Evolutionary conservation across 2,329 filamentous ascomycete genomes (phyloP).

Genomic region (Talaromyces sp.): DNA sequence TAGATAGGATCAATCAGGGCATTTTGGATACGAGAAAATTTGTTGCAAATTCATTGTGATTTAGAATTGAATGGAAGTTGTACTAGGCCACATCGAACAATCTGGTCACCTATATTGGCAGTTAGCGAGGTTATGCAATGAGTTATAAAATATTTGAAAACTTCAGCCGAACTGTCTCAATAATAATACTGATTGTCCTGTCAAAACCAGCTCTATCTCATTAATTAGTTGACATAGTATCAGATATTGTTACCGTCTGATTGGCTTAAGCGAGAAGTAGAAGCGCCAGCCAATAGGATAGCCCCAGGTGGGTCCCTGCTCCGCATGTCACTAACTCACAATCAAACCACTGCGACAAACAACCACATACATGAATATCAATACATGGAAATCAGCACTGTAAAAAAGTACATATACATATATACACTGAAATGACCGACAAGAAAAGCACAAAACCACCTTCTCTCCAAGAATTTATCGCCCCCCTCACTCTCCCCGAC

Average conservation of each 20-base stretch:
- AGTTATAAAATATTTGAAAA: too few relatives aligned
- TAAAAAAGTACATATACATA: background rate
- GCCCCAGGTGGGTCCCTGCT: background rate
- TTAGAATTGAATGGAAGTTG: background rate
- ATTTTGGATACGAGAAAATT: background rate
- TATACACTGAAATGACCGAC: background rate
- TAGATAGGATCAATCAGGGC: background rate
- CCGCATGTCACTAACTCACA: background rate
- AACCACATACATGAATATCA: background rate
- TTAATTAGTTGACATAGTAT: too few relatives aligned
- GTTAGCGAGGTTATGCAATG: too few relatives aligned
- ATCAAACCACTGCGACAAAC: too few relatives aligned
- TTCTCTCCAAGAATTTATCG: slow-evolving; percentile 7
- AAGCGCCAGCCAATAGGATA: background rate
- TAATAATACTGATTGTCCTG: too few relatives aligned
- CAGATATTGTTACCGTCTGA: background rate
- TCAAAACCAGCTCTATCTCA: too few relatives aligned
- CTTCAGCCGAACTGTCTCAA: too few relatives aligned
- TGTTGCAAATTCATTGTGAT: background rate
- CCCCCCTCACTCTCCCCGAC: slow-evolving; percentile 1
- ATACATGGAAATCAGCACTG: background rate
- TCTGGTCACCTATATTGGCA: too few relatives aligned
- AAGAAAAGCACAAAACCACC: background rate
- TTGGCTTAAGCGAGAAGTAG: background rate
- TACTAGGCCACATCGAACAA: too few relatives aligned